Percentiles rank a stretch among this genome's conserved stretches.
phyloP scores from a whole-genome alignment of 164 flowering plant species.

The Taxillus chinensis region DNA sequence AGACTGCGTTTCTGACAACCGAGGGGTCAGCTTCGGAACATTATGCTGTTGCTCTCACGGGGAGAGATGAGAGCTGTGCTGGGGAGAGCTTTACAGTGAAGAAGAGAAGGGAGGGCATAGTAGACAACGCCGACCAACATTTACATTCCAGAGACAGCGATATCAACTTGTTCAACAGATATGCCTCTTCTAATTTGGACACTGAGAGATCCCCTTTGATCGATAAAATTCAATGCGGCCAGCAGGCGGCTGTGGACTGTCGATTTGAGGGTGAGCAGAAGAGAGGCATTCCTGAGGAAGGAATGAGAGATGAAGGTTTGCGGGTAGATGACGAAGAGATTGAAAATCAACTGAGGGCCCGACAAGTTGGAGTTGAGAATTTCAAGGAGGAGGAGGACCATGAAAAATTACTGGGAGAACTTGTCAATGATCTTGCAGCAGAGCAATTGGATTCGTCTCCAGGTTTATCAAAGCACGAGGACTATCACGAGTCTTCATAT shows the following conservation, averaged over 20 bases:
- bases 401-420: conserved; percentile 9
- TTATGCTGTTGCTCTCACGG: conserved; percentile 24
- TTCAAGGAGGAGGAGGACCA: conserved; percentile 12
- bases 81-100: conserved; percentile 21
- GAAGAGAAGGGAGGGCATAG: conserved; percentile 24
- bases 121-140: conserved; percentile 15
- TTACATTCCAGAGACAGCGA: conserved; percentile 7
- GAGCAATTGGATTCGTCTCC: conserved; percentile 6
- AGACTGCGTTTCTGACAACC: conserved; percentile 26
- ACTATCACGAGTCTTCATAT: conserved; percentile 23
- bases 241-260: conserved; percentile 15
- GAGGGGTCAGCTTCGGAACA: conserved; percentile 33
- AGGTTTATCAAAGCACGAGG: conserved; percentile 9
- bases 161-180: conserved; percentile 9
- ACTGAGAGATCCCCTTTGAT: conserved; percentile 16
- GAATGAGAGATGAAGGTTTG: conserved; percentile 8
- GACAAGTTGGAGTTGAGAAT: conserved; percentile 12
- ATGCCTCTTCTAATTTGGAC: conserved; percentile 15
- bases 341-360: conserved; percentile 14
- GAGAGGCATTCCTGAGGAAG: conserved; percentile 11
- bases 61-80: conserved; percentile 27
- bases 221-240: conserved; percentile 23
- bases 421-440: conserved; percentile 23
- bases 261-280: conserved; percentile 12
- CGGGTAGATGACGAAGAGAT: conserved; percentile 6